These are phyloP conservation scores for Periconia macrospinosa DNA, from an alignment of 2,329 filamentous ascomycete genomes.

Conservation along the genomic window DNA sequence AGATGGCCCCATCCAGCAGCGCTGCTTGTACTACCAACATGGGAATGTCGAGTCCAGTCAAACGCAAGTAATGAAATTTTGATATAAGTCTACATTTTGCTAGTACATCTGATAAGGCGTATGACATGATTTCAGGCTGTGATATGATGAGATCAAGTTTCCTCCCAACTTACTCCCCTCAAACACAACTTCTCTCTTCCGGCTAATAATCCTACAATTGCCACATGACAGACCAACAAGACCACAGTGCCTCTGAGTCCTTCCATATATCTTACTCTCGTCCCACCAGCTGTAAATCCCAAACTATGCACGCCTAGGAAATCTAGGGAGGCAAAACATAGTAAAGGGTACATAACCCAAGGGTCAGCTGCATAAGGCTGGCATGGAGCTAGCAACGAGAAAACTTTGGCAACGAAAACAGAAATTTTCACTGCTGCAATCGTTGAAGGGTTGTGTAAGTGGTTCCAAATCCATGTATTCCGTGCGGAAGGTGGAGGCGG, in stretches of 20 bases:
- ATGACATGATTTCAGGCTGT: not conserved
- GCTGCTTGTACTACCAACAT: no score
- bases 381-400: constrained; percentile 67
- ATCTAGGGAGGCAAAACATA: constrained; percentile 70
- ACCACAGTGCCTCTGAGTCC: constrained; percentile 44
- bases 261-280: constrained; percentile 19
- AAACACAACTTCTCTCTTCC: constrained; percentile 35
- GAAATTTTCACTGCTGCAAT: constrained; percentile 52
- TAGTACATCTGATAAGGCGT: not conserved
- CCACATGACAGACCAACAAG: constrained; percentile 52
- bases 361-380: constrained; percentile 70
- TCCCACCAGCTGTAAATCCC: constrained; percentile 4
- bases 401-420: constrained; percentile 70
- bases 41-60: no score
- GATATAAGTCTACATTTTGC: not conserved
- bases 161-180: constrained; percentile 21
- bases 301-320: constrained; percentile 41
- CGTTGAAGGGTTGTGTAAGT: constrained; percentile 31
- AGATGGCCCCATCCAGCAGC: no score
- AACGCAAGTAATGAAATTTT: no score
- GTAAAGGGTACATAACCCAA: constrained; percentile 66
- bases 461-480: constrained; percentile 10
- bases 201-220: constrained; percentile 45
- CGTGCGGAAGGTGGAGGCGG: constrained; percentile 26
- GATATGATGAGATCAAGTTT: no score